Percentiles rank a stretch among this genome's conserved stretches.
Conservation (phyloP, 73 alveolate species). For the Stentor coeruleus region DNA sequence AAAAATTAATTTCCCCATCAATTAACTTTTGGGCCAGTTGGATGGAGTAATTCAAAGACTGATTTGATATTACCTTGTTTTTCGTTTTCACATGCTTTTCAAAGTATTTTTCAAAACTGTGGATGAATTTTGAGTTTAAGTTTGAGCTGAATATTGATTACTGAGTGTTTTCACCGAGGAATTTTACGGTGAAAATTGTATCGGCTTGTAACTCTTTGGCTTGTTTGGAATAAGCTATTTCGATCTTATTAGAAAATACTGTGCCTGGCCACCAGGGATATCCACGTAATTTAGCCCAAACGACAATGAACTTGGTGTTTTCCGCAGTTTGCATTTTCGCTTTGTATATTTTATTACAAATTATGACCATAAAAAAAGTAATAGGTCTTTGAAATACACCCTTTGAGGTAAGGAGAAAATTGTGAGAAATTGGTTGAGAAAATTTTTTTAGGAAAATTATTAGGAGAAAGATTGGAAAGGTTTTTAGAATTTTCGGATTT, state of each 20-base stretch:
- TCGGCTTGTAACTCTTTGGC: not conserved
- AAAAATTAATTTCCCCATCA: not conserved
- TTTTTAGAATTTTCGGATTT: too few species aligned
- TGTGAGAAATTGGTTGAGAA: too few species aligned
- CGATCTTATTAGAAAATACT: not conserved
- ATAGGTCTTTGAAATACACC: too few species aligned
- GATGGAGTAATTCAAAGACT: not conserved
- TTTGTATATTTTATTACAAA: too few species aligned
- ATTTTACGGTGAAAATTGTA: not conserved
- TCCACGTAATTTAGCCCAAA: slow-evolving; percentile 2
- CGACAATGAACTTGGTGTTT: too few species aligned
- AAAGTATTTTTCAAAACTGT: not conserved
- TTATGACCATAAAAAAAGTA: too few species aligned
- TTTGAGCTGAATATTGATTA: not conserved
- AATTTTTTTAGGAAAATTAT: too few species aligned
- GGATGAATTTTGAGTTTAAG: not conserved
- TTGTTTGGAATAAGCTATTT: not conserved
- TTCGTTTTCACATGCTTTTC: not conserved
- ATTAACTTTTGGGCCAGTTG: not conserved
- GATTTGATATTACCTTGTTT: not conserved
- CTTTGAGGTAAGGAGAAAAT: too few species aligned
- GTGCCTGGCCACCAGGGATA: slow-evolving; percentile 12
- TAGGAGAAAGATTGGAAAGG: too few species aligned
- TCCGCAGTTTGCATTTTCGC: too few species aligned
- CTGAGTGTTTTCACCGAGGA: slow-evolving; percentile 1